These are phyloP conservation scores for Aplosporella prunicola DNA, from an alignment of 2,329 filamentous ascomycete species.

Conservation along the genomic window DNA sequence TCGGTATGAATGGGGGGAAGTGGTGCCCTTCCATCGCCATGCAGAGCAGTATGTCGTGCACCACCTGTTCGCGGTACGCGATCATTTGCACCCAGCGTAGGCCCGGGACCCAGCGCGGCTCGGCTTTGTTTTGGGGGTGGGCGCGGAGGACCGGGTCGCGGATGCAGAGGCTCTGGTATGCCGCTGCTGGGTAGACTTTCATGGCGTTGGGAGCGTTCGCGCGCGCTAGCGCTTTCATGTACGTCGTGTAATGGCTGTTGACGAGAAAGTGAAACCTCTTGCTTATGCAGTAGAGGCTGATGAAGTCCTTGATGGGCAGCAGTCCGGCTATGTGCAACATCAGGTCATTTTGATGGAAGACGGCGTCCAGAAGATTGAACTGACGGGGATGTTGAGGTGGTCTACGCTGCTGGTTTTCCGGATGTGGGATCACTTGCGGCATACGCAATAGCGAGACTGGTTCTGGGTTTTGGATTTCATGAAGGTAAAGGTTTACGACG, in stretches of 20 bases:
- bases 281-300: constrained; percentile 29
- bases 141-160: constrained; percentile 48
- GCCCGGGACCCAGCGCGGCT: constrained; percentile 44
- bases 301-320: constrained; percentile 17
- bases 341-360: constrained; percentile 27
- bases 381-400: neutral
- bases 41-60: constrained; percentile 49
- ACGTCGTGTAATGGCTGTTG: constrained; percentile 44
- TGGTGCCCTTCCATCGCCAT: constrained; percentile 49
- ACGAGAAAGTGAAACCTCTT: constrained; percentile 31
- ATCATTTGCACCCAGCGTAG: constrained; percentile 62
- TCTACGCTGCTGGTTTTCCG: neutral
- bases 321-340: constrained; percentile 25
- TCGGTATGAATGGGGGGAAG: constrained; percentile 35
- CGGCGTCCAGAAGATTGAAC: constrained; percentile 27
- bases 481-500: too few relatives aligned
- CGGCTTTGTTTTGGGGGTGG: constrained; percentile 16
- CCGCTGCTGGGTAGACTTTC: constrained; percentile 50
- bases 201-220: constrained; percentile 47
- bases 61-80: constrained; percentile 32
- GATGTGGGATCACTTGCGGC: neutral
- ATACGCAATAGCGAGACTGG: too few relatives aligned
- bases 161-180: constrained; percentile 50
- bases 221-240: constrained; percentile 45
- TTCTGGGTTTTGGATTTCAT: too few relatives aligned